Evolutionary conservation across 2,329 filamentous ascomycete genomes (phyloP).

Genomic region (Colletotrichum sp.): DNA sequence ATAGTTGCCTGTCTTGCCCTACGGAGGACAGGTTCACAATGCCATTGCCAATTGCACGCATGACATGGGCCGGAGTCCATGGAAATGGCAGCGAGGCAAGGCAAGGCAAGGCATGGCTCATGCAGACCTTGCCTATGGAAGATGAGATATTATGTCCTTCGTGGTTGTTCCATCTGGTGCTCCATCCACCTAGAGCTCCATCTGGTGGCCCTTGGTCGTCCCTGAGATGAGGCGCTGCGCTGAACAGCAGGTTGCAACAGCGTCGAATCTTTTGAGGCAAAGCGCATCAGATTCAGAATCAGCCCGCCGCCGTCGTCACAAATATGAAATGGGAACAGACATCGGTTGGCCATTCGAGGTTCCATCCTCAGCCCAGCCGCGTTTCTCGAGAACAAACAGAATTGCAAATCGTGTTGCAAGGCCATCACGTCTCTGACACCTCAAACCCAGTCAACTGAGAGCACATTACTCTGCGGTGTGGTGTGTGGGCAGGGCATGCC

Average conservation of each 20-base stretch:
- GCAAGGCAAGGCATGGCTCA: background rate
- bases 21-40: background rate
- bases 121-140: background rate
- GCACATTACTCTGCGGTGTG: background rate
- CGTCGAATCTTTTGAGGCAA: background rate
- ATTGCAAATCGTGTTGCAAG: constrained; percentile 7
- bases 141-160: background rate
- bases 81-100: background rate
- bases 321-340: background rate
- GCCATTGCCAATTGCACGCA: background rate
- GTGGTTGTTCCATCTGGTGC: background rate
- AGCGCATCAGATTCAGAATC: background rate
- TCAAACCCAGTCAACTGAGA: background rate
- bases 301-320: background rate
- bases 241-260: background rate
- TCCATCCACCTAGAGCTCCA: background rate
- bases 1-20: background rate
- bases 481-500: background rate
- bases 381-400: background rate
- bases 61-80: background rate
- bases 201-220: background rate
- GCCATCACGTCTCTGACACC: background rate
- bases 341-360: background rate
- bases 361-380: background rate
- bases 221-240: background rate